Conservation (phyloP, 768 basidiomycete species). For the Leccinum arenicola region DNA sequence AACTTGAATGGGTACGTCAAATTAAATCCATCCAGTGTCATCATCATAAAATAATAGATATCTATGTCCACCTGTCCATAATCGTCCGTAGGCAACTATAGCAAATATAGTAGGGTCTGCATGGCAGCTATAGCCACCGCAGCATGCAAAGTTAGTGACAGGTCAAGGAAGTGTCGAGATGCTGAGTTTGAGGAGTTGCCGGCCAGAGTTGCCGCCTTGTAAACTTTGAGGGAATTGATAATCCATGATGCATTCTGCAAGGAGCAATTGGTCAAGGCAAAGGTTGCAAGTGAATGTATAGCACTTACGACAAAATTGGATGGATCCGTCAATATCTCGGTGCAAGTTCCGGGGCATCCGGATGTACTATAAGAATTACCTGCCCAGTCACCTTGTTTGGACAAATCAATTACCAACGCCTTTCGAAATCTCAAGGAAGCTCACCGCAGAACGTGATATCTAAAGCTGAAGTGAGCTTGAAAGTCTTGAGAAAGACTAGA, state of each 20-base stretch:
- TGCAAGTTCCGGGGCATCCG: conserved; percentile 73
- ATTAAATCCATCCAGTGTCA: conserved; percentile 10
- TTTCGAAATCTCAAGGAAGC: conserved; percentile 12
- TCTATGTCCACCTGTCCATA: conserved; percentile 1
- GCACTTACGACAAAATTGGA: conserved; percentile 63
- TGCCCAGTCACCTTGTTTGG: conserved; percentile 70
- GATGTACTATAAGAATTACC: conserved; percentile 76
- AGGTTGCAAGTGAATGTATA: neutral
- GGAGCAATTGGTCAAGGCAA: conserved; percentile 3
- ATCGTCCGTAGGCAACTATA: conserved; percentile 13
- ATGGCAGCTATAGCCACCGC: conserved; percentile 5
- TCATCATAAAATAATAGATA: conserved; percentile 10
- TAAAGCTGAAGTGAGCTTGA: conserved; percentile 29
- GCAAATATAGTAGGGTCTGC: conserved; percentile 13
- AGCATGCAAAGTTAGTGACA: conserved; percentile 11
- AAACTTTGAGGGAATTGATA: conserved; percentile 77
- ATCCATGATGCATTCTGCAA: conserved; percentile 75
- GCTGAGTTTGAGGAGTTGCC: conserved; percentile 31
- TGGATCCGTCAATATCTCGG: conserved; percentile 60
- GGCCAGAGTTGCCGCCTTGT: conserved; percentile 52
- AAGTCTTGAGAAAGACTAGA: neutral
- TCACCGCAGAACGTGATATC: conserved; percentile 83
- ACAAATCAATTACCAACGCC: conserved; percentile 6
- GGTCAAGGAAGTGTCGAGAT: conserved; percentile 1
- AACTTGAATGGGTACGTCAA: neutral